These are phyloP conservation scores for Termitomyces bulborhizus DNA, from an alignment of 768 basidiomycete genomes.

Conservation along the genomic window DNA sequence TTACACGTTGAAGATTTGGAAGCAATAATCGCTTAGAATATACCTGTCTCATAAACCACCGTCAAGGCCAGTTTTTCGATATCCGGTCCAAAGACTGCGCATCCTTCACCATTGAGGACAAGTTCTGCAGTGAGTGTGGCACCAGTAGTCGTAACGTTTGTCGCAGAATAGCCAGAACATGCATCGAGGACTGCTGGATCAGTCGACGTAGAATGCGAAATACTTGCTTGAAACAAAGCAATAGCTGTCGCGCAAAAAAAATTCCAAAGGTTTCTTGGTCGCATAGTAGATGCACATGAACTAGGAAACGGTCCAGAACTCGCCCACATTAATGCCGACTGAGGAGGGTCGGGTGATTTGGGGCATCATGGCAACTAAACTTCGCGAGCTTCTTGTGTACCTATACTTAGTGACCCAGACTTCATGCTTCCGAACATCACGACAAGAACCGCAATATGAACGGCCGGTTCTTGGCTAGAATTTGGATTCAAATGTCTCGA, in stretches of 20 bases:
- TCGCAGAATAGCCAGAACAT: slow-evolving; percentile 55
- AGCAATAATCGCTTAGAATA: slow-evolving; percentile 7
- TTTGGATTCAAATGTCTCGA: background rate
- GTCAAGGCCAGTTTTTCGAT: slow-evolving; percentile 37
- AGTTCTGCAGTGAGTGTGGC: slow-evolving; percentile 44
- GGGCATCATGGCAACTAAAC: background rate
- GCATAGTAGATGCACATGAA: slow-evolving; percentile 2
- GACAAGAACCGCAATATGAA: too few species aligned
- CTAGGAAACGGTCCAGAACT: background rate
- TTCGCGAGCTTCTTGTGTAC: background rate
- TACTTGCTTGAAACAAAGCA: background rate
- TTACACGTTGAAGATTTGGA: background rate
- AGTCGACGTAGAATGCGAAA: slow-evolving; percentile 13
- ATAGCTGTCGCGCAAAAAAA: slow-evolving; percentile 1
- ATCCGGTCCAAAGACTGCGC: slow-evolving; percentile 58
- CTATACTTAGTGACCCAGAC: too few species aligned
- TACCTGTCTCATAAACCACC: slow-evolving; percentile 58
- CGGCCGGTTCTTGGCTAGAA: too few species aligned
- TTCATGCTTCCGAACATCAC: too few species aligned
- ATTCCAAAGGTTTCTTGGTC: background rate
- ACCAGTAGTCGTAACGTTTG: slow-evolving; percentile 32
- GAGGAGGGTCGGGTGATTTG: background rate
- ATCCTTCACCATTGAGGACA: slow-evolving; percentile 42
- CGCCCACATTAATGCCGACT: too few species aligned
- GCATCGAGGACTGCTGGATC: slow-evolving; percentile 40